Evolutionary conservation across 805 yeast species (phyloP).

Genomic region (Candida vartiovaarae): DNA sequence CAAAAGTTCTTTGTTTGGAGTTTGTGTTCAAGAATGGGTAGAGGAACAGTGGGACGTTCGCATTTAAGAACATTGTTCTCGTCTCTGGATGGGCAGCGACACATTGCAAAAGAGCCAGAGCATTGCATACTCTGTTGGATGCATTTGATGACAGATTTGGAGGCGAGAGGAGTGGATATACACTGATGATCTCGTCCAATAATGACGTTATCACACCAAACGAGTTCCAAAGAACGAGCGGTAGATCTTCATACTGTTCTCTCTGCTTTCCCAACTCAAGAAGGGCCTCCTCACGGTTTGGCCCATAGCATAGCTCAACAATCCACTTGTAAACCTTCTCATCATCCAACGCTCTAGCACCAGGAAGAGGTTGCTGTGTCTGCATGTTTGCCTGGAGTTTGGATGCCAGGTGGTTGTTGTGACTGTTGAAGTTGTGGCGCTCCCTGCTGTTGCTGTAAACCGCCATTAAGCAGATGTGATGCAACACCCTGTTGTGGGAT

Average conservation of each 20-base stretch:
- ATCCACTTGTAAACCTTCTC: constrained; percentile 88
- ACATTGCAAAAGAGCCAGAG: constrained; percentile 89
- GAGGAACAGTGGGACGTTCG: constrained; percentile 85
- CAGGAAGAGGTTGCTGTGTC: constrained; percentile 12
- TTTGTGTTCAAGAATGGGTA: constrained; percentile 93
- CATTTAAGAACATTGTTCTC: constrained; percentile 73
- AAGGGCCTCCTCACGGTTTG: constrained; percentile 87
- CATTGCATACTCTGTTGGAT: constrained; percentile 91
- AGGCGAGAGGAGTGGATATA: constrained; percentile 84
- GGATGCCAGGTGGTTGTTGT: background rate
- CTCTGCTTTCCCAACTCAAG: constrained; percentile 89
- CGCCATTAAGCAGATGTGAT: constrained; percentile 2
- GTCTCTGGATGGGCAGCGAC: constrained; percentile 95
- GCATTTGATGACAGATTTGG: constrained; percentile 80
- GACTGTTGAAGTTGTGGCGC: constrained; percentile 7
- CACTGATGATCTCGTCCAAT: constrained; percentile 81
- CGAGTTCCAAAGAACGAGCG: constrained; percentile 89
- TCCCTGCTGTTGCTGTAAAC: constrained; percentile 13
- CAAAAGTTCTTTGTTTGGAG: constrained; percentile 88
- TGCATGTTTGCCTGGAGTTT: constrained; percentile 9
- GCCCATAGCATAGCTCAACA: constrained; percentile 81
- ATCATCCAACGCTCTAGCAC: constrained; percentile 51
- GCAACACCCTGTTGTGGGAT: constrained; percentile 9
- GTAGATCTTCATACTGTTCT: constrained; percentile 91
- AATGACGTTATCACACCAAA: constrained; percentile 94